phyloP scores from a whole-genome alignment of 2,329 filamentous ascomycete species.

The Lecanosticta acicola region DNA sequence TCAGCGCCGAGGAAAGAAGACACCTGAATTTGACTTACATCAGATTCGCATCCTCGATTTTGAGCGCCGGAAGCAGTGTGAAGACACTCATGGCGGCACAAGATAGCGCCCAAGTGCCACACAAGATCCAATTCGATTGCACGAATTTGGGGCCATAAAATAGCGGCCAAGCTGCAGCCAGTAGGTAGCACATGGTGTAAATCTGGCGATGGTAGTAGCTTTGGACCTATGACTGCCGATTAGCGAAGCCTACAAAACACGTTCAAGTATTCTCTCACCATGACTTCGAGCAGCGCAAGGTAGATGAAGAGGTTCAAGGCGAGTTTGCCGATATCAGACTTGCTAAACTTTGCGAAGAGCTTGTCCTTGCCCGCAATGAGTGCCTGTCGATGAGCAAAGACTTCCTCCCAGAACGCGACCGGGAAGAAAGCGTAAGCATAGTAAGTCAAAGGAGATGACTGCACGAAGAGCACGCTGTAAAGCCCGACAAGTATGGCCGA shows the following conservation, averaged over 20 bases:
- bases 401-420: constrained; percentile 93
- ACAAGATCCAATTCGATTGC: constrained; percentile 57
- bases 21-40: constrained; percentile 56
- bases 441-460: constrained; percentile 75
- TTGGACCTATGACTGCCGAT: constrained; percentile 61
- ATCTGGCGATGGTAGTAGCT: constrained; percentile 89
- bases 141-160: constrained; percentile 70
- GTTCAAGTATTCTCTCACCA: too few species aligned
- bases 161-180: constrained; percentile 72
- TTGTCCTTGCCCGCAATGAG: constrained; percentile 60
- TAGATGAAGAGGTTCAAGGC: constrained; percentile 61
- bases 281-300: constrained; percentile 68
- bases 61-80: constrained; percentile 80
- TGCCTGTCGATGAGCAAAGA: constrained; percentile 70
- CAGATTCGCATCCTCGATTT: constrained; percentile 67
- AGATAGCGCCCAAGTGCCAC: constrained; percentile 66
- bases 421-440: constrained; percentile 92
- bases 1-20: neutral
- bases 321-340: constrained; percentile 54
- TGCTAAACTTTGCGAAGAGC: constrained; percentile 63
- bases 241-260: too few species aligned
- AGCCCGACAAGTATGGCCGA: constrained; percentile 68
- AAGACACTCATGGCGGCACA: constrained; percentile 85
- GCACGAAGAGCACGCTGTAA: constrained; percentile 73
- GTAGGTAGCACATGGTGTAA: constrained; percentile 70